Evolutionary conservation across 768 basidiomycete species (phyloP), one percentile per base, ranked within the genome.

Genomic region (Candolleomyces eurysporus): DNA sequence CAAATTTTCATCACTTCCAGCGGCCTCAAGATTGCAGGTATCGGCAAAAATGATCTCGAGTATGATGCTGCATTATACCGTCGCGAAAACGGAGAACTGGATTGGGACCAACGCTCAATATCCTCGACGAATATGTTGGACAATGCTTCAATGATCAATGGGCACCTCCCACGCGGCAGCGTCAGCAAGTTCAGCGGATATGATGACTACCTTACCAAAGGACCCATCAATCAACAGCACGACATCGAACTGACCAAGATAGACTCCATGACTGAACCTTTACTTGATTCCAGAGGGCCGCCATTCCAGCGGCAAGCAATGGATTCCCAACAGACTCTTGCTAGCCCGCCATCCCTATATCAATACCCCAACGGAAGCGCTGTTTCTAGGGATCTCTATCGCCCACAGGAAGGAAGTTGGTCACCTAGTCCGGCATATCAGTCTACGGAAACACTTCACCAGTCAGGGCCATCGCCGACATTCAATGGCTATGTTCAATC

Each of bases 31-130:
- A 92, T 94, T 74, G 92, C 92, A 49, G 90, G 84, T 64, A 81
- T 94, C 68, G 84, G 89, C 60, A 87, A 94, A 79, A 87, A 76
- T 64, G 90, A 94, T 63, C 79, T 94, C 51, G 91, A 89, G 71
- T 93, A 92, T 69, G 92, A 94, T 67, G 91, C 89, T n/a, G 78
- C 73, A 7, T 73, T 91, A 19, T 94, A 94, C 67, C 83, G 81
- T 65, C 86, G 91, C 16, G 92, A 94, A 69, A 81, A 90, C 62
- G 92, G 91, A 57, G 92, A 96, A 72, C 70, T 88, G 52, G 93
- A 96, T 67, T 96, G 92, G 93, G 95, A 97, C 66, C 80, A 82
- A 49, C 85, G 87, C 8, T 94, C 92, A 0, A 79, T 94, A 65
- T 81, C 86, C 6, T 87, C 88, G 10, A 79, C 82, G 0, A 81